phyloP scores from a whole-genome alignment of 2,329 filamentous ascomycete genomes.

The Penicillium aurantiogriseum region DNA sequence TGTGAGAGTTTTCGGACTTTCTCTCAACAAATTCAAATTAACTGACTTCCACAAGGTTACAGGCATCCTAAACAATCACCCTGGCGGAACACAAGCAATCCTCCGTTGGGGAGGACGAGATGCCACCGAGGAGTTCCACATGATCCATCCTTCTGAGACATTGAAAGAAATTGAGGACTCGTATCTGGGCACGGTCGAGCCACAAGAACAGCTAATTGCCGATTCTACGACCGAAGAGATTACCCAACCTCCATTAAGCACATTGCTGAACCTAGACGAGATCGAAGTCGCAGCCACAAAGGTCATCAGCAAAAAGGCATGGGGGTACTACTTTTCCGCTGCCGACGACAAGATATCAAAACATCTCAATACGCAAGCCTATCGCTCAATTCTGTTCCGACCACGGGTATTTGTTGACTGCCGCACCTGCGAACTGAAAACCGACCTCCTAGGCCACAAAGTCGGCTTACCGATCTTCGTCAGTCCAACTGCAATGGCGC shows the following conservation, averaged over 20 bases:
- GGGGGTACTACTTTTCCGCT: slow-evolving; percentile 94
- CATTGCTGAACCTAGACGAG: slow-evolving; percentile 82
- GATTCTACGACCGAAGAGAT: slow-evolving; percentile 29
- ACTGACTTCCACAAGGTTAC: slow-evolving; percentile 51
- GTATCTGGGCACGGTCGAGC: slow-evolving; percentile 72
- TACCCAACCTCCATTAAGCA: slow-evolving; percentile 56
- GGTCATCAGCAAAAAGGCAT: slow-evolving; percentile 77
- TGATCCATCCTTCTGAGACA: slow-evolving; percentile 84
- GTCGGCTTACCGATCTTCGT: slow-evolving; percentile 78
- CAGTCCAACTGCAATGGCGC: slow-evolving; percentile 84
- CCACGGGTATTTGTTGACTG: slow-evolving; percentile 88
- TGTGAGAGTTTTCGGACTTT: not conserved
- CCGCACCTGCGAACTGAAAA: slow-evolving; percentile 70
- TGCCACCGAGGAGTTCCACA: slow-evolving; percentile 94
- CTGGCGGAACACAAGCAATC: slow-evolving; percentile 83
- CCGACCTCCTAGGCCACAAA: slow-evolving; percentile 70
- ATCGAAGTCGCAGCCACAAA: slow-evolving; percentile 79
- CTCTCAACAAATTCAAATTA: too few relatives aligned
- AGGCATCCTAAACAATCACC: slow-evolving; percentile 76
- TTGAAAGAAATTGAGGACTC: slow-evolving; percentile 78
- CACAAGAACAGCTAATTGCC: slow-evolving; percentile 39
- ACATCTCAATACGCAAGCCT: slow-evolving; percentile 73
- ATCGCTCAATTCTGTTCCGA: slow-evolving; percentile 76
- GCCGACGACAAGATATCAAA: slow-evolving; percentile 80
- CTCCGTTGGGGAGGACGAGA: slow-evolving; percentile 83